Percentiles rank a stretch among this genome's conserved stretches.
Conservation (phyloP, 2,329 filamentous ascomycete genomes). For the Emmonsiellopsis sp. region DNA sequence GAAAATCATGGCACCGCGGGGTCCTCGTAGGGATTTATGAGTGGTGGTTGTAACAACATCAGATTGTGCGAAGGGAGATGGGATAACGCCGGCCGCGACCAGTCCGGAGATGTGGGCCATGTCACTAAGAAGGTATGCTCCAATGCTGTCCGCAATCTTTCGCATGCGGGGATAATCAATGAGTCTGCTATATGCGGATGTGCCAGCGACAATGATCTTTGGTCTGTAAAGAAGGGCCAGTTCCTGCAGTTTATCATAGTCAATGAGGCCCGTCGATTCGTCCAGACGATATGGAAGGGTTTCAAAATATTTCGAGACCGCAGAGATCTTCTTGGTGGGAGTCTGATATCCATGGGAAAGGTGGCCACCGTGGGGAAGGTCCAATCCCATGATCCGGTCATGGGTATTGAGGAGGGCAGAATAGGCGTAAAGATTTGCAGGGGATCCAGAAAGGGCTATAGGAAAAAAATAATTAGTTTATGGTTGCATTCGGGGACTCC, state of each 20-base stretch:
- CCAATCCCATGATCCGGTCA: constrained; percentile 92
- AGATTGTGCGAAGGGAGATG: constrained; percentile 82
- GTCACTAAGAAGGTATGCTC: constrained; percentile 90
- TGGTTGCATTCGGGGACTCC: neutral
- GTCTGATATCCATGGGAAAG: constrained; percentile 97
- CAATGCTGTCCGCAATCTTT: constrained; percentile 85
- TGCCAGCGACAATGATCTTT: constrained; percentile 92
- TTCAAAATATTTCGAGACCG: constrained; percentile 98
- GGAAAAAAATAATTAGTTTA: neutral
- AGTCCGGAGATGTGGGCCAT: constrained; percentile 99
- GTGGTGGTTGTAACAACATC: constrained; percentile 98
- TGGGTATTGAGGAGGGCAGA: constrained; percentile 93
- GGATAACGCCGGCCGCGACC: constrained; percentile 85
- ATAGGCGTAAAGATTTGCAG: constrained; percentile 73
- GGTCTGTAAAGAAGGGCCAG: constrained; percentile 86
- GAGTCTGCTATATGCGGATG: constrained; percentile 93
- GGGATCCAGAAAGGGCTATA: constrained; percentile 67
- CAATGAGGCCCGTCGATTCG: constrained; percentile 76
- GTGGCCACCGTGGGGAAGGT: constrained; percentile 89
- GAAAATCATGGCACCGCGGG: constrained; percentile 99
- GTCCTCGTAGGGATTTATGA: constrained; percentile 96
- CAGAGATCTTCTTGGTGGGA: constrained; percentile 90
- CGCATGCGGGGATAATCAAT: constrained; percentile 97
- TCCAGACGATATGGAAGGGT: constrained; percentile 89
- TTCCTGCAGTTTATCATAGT: constrained; percentile 89